These are phyloP conservation scores for Talaromyces wortmannii DNA, from an alignment of 495 filamentous ascomycete species.

Conservation along the genomic window DNA sequence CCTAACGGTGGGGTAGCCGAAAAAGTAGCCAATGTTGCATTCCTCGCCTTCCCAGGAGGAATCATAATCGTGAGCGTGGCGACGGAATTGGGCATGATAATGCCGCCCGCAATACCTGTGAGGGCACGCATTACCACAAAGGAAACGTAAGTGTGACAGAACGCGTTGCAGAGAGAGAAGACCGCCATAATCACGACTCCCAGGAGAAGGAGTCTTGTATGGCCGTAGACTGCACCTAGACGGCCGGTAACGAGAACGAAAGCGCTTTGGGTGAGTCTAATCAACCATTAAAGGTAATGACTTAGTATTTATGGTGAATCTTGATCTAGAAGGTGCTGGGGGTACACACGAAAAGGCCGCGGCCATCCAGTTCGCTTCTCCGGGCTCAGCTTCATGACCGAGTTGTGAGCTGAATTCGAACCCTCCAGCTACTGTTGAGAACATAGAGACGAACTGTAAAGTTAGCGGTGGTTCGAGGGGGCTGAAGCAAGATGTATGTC, in stretches of 20 bases:
- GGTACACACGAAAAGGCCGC: background rate
- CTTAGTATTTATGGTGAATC: background rate
- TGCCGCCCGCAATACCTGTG: conserved; percentile 34
- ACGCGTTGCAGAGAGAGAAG: conserved; percentile 29
- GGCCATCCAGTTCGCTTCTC: background rate
- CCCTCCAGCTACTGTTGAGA: background rate
- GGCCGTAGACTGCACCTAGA: conserved; percentile 42
- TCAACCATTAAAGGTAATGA: background rate
- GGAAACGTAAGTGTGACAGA: conserved; percentile 33
- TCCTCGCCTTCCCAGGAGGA: conserved; percentile 36
- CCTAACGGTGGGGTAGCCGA: conserved; percentile 43
- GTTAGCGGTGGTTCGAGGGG: no score
- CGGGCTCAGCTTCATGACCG: background rate
- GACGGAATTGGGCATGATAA: conserved; percentile 42
- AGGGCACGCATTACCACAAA: conserved; percentile 33
- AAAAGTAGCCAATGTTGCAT: conserved; percentile 43
- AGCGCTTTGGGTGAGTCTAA: conserved; percentile 39
- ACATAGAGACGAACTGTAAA: background rate
- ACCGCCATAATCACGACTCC: conserved; percentile 30
- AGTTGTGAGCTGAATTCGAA: background rate
- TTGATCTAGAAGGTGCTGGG: no score
- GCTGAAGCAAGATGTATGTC: no score
- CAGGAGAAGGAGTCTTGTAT: conserved; percentile 33
- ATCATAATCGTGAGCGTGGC: conserved; percentile 39
- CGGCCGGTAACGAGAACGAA: conserved; percentile 43